Evolutionary conservation across 441 rosid species (phyloP), one percentile per base, ranked within the genome.

Genomic region (Sinapis alba): DNA sequence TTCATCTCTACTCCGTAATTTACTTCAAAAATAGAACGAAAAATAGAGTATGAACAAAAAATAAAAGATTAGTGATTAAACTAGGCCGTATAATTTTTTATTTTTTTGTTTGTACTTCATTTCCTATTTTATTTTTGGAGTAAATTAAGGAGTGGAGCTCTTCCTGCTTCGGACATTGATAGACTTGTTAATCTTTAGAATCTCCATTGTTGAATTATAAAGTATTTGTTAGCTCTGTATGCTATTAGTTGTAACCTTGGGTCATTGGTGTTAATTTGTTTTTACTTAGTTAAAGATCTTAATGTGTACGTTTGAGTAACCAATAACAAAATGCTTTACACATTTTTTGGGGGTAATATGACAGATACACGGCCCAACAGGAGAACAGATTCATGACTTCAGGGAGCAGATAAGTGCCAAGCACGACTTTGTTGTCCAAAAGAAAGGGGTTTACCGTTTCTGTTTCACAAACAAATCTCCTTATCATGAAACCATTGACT

Each of bases 401-500:
- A 84, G 81, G n/a, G 79, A 85, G 70, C 86, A 83, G 79, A 82
- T 74, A 7, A 84, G 88, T 16, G 88, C 78, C 64, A 89, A 79
- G 59, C 86, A 74, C 1, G 92, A 86, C 63, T 87, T 89, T 59
- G 79, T 79, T 27, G 89, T 86, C 66, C 86, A 78, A 60, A 78
- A 78, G 82, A 87, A 79, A 79, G 90, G 90, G 16, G 75, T 84
- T 62, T 85, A 87, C 71, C 80, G 81, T 7, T 87, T 89, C 51
- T 89, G 92, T 78, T 89, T 89, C 85, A 74, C 85, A n/a, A 89
- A 86, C 79, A 85, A 63, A 78, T 89, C 94, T 38, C 92, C 91
- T 30, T 87, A 86, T 69, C 86, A 85, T 13, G 90, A 86, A 70
- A 89, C 89, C 23, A 27, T 86, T 0, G 92, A 89, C 75, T 86